Evolutionary conservation across 352 stramenopile genomes (phyloP), one percentile per base, ranked within the genome.

Genomic region (Vaucheria bursata): DNA sequence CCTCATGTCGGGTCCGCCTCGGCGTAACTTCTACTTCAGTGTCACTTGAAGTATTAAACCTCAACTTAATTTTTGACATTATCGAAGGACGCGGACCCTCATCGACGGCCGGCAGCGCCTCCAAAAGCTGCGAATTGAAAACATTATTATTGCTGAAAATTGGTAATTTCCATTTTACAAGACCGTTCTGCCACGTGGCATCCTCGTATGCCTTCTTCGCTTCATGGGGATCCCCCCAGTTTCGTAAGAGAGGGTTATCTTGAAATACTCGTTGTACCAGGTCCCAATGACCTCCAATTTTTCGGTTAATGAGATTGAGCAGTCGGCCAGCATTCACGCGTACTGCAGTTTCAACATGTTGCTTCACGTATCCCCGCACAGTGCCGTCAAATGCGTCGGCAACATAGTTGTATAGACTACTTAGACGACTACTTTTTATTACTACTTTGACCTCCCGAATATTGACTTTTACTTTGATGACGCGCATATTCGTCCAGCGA

Each of bases 371-470:
- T 1, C 71, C 32, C 65, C 75, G 74, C 67, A 81, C 71, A 7
- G 76, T 49, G 18, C 32, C 76, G 66, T 81, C 76, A 59, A 81
- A 81, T 5, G 76, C 76, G 18, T 68, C 65, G 3, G 76, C 76
- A 29, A 71, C 71, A 1, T 73, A 53, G 76, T 81, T 81, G 68
- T 73, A 81, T 37, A 81, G 52, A n/a, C 59, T 71, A 38, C 76
- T 81, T 29, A 81, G 69, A 12, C 49, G 35, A n/a, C 68, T 81
- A n/a, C 75, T 70, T 35, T 65, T 69, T 8, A 81, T 49, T 34
- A 70, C 66, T 0, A 81, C 71, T 33, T 75, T 81, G 35, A 81
- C 76, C 69, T 45, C 70, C 7, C 68, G 25, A n/a, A 81, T 71
- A 45, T 53, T 69, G 35, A 81, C 76, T 59, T 71, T 32, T 3